Base-by-base conservation (phyloP, 371 early-diverging fungal species). In the Haplosporangium sp. region DNA sequence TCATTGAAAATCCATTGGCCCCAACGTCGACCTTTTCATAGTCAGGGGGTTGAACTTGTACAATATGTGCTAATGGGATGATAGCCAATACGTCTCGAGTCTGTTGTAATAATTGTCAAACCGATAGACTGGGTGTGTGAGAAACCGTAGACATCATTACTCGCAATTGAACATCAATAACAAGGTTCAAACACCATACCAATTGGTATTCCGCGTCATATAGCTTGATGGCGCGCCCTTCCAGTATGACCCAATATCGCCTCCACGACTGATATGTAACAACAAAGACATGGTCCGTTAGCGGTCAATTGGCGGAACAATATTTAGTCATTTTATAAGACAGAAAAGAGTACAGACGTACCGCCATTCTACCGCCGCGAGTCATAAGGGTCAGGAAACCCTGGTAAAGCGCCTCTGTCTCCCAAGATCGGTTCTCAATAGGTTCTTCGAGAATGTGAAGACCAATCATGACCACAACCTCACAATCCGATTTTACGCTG, bases 381-480 rank as follows among this genome's bases (percentile, higher is more conserved):
- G 68, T 68, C 79, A 77, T 77, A 13, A 77, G 52, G n/a, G 79
- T 77, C 56, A 77, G 38, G 47, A 59, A 67, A 0, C 79, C 79
- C 38, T 72, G 72, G 43, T 72, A 72, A 18, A 71, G 21, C 5
- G 47, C 18, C 29, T 63, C 72, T 1, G 64, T 72, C 50, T 77
- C 79, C 72, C 79, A 77, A 11, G 79, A 57, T 14, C 64, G 65
- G 38, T 72, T 72, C 48, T 72, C 72, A 13, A 61, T 46, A 11
- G 79, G 79, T 29, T 77, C 79, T 36, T 77, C 79, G 1, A 71
- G 47, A 1, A 72, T 47, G 54, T 77, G 79, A 6, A 77, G 48
- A 6, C 71, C 72, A 41, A 71, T 52, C 77, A 77, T 77, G 18
- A 67, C 13, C 14, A 77, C 68, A 2, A 77, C 62, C 54, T 77